Conservation (phyloP, 495 filamentous ascomycete genomes). For the Neurospora sp. region DNA sequence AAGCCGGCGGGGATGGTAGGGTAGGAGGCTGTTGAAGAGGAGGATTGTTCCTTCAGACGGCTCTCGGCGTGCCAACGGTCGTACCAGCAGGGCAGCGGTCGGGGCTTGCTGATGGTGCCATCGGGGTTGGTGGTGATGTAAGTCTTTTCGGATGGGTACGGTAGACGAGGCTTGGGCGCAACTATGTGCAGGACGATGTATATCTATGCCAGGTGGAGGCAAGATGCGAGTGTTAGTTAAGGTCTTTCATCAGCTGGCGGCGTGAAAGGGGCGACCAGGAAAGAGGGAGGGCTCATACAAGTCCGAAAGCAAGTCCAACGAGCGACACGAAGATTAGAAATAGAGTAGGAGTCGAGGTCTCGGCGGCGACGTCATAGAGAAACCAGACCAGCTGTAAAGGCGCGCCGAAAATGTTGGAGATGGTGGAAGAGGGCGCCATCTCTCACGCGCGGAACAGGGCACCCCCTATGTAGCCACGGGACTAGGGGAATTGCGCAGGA, state of each 20-base stretch:
- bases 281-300: constrained; percentile 12
- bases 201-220: constrained; percentile 20
- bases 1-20: constrained; percentile 22
- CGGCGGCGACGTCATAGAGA: constrained; percentile 14
- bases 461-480: not conserved
- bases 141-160: constrained; percentile 71
- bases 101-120: constrained; percentile 47
- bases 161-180: constrained; percentile 69
- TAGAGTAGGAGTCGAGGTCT: constrained; percentile 22
- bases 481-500: not conserved
- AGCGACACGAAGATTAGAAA: constrained; percentile 18
- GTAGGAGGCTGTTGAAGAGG: constrained; percentile 2
- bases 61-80: constrained; percentile 54
- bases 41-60: constrained; percentile 23
- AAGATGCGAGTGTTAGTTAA: not conserved
- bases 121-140: constrained; percentile 64
- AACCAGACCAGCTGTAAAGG: constrained; percentile 19
- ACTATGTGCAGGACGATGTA: constrained; percentile 62
- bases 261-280: not conserved
- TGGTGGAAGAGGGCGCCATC: constrained; percentile 3
- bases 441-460: not conserved
- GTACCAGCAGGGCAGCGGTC: constrained; percentile 74
- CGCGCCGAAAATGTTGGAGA: constrained; percentile 4
- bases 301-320: constrained; percentile 15
- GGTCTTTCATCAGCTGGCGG: not conserved